A percentile compares a stretch with the other conserved stretches of the same genome.
Conservation (phyloP, 2,329 filamentous ascomycete species). For the Fusarium graminum region DNA sequence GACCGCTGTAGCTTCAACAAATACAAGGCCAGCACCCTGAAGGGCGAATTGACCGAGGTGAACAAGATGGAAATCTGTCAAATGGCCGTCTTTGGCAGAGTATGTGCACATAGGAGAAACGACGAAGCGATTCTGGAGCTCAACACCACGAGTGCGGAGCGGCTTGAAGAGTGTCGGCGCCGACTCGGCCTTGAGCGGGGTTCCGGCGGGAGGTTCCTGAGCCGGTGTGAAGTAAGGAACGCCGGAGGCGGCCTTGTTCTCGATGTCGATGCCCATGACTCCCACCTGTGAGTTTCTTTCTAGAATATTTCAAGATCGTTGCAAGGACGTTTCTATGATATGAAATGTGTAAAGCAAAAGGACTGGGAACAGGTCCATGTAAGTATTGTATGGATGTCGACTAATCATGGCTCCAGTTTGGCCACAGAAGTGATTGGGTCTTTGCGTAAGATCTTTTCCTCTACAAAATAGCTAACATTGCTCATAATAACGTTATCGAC, state of each 20-base stretch:
- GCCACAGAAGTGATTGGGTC: no score
- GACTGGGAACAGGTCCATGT: neutral
- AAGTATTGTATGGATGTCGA: constrained; percentile 5
- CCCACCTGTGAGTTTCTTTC: neutral
- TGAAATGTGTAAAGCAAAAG: no score
- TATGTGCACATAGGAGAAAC: constrained; percentile 74
- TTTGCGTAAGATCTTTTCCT: no score
- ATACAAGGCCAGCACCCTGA: constrained; percentile 78
- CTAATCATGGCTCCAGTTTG: no score
- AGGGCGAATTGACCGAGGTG: constrained; percentile 84
- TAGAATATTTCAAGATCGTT: neutral
- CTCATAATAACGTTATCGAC: no score
- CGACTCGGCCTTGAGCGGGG: constrained; percentile 56
- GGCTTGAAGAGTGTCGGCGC: constrained; percentile 69
- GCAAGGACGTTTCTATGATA: no score
- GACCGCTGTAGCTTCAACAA: constrained; percentile 84
- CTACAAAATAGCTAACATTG: no score
- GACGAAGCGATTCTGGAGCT: constrained; percentile 68
- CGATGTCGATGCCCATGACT: constrained; percentile 41
- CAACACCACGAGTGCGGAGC: constrained; percentile 65
- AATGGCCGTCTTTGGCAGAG: constrained; percentile 72
- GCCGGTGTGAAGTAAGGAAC: constrained; percentile 68
- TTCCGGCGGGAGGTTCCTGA: constrained; percentile 65
- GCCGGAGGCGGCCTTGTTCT: constrained; percentile 58
- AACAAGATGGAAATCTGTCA: constrained; percentile 84